Evolutionary conservation across 2,329 filamentous ascomycete species (phyloP), one percentile per base, ranked within the genome.

Genomic region (Aureobasidium musti): DNA sequence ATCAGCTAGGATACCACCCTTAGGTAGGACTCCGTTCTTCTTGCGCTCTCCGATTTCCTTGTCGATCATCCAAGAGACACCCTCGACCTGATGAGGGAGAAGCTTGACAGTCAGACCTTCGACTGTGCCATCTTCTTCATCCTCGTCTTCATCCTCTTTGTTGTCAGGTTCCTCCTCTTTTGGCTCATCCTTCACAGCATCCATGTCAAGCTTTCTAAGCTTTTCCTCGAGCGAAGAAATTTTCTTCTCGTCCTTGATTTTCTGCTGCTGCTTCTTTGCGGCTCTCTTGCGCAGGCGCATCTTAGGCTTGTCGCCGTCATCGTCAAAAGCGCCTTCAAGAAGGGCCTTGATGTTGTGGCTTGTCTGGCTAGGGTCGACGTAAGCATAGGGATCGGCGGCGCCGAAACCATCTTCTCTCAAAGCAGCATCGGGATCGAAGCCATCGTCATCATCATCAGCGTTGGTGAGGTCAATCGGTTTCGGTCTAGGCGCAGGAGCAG

Each of bases 1-100:
- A 73, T 99, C 95, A 21, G 95, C 95, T 41, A 99, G 84, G 69
- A 99, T 96, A 21, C 95, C 95, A 41, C 95, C 95, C 72, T 96
- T 95, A 35, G 94, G 92, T 11, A 96, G 85, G 0, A 87, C 82
- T 4, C 85, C 86, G 66, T 91, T 91, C 72, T 89, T 90, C 80
- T 95, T 97, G 68, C 91, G 87, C 21, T 88, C 87, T 2, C 94
- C 93, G 13, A 92, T 88, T 79, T 99, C 95, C 73, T 96, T 92
- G 67, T 93, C 91, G 66, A 86, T 89, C 92, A 99, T 97, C 94
- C 95, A 99, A 66, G 89, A 87, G 0, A 98, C 89, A 72, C 95
- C 95, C 66, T 97, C 91, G 17, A 97, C 87, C 78, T 99, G 95
- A 79, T 99, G 95, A 5, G 93, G 94, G 0, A 99, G 83, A 2